A percentile compares a stretch with the other conserved stretches of the same genome.
These are phyloP conservation scores for Lepidopterella palustris DNA, from an alignment of 495 filamentous ascomycete genomes.

Conservation along the genomic window DNA sequence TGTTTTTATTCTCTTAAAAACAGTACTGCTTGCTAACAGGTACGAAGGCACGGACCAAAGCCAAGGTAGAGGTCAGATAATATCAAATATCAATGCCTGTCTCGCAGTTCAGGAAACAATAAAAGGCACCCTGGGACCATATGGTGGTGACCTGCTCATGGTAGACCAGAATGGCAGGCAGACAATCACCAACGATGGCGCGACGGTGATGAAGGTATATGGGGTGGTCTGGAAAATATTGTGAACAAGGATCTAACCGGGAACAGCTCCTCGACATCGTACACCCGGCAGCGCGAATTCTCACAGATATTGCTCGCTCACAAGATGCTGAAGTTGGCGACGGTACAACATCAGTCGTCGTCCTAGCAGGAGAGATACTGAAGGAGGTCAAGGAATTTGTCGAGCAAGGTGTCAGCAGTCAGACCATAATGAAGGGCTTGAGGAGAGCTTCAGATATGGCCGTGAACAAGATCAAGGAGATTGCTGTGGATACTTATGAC, in stretches of 20 bases:
- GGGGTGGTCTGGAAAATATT: neutral
- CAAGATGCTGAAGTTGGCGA: slow-evolving; percentile 99
- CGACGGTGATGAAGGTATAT: slow-evolving; percentile 94
- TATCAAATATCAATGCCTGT: slow-evolving; percentile 98
- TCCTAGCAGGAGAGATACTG: slow-evolving; percentile 90
- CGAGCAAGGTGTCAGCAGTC: slow-evolving; percentile 93
- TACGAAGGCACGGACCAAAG: slow-evolving; percentile 84
- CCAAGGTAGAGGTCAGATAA: slow-evolving; percentile 92
- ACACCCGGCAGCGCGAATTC: slow-evolving; percentile 93
- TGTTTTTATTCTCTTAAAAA: neutral
- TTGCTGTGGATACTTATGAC: slow-evolving; percentile 80
- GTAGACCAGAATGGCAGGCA: slow-evolving; percentile 92
- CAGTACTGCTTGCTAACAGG: slow-evolving; percentile 11
- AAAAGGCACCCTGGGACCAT: slow-evolving; percentile 91
- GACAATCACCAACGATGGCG: slow-evolving; percentile 98
- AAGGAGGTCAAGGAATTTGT: slow-evolving; percentile 94
- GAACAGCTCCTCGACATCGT: slow-evolving; percentile 90
- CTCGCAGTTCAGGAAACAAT: slow-evolving; percentile 95
- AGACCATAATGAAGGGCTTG: slow-evolving; percentile 94
- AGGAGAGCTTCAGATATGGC: slow-evolving; percentile 84
- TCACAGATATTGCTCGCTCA: slow-evolving; percentile 95
- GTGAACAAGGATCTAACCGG: slow-evolving; percentile 13
- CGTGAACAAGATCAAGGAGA: slow-evolving; percentile 98
- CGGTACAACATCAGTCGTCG: slow-evolving; percentile 94
- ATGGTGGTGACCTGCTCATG: slow-evolving; percentile 91